Percentiles rank a stretch among this genome's conserved stretches.
Evolutionary conservation across 106 monocot genomes (phyloP).

Genomic region (Dendrobium huoshanense): DNA sequence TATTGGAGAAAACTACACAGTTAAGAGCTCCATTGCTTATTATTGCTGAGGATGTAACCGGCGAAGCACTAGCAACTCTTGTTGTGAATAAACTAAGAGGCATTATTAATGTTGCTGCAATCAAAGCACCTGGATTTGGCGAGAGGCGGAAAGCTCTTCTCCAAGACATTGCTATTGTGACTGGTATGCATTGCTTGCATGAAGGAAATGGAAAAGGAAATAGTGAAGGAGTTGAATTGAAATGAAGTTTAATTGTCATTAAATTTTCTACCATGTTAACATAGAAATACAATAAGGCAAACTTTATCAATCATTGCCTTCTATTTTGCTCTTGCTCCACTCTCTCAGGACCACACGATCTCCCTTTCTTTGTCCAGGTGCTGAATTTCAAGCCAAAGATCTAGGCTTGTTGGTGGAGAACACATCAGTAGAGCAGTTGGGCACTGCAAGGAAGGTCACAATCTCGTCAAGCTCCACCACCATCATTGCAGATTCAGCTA

Average conservation of each 20-base stretch:
- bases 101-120: constrained; percentile 74
- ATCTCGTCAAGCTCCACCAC: constrained; percentile 54
- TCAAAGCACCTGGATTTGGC: constrained; percentile 78
- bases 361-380: constrained; percentile 26
- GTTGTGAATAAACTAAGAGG: constrained; percentile 75
- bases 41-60: constrained; percentile 70
- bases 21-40: constrained; percentile 66
- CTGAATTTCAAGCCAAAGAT: constrained; percentile 76
- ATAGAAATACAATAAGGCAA: no score
- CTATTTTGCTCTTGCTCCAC: no score
- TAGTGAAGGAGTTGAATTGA: no score
- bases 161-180: constrained; percentile 78
- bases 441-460: constrained; percentile 66
- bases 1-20: constrained; percentile 62
- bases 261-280: no score
- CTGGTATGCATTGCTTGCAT: constrained; percentile 32
- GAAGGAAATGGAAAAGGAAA: no score
- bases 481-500: constrained; percentile 72
- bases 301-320: no score
- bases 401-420: constrained; percentile 66
- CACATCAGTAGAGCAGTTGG: constrained; percentile 49
- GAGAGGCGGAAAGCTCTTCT: constrained; percentile 75
- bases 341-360: not conserved
- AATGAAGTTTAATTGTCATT: no score
- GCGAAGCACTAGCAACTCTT: constrained; percentile 76